Conservation (phyloP, 805 yeast species). For the Kodamaea leandrae region DNA sequence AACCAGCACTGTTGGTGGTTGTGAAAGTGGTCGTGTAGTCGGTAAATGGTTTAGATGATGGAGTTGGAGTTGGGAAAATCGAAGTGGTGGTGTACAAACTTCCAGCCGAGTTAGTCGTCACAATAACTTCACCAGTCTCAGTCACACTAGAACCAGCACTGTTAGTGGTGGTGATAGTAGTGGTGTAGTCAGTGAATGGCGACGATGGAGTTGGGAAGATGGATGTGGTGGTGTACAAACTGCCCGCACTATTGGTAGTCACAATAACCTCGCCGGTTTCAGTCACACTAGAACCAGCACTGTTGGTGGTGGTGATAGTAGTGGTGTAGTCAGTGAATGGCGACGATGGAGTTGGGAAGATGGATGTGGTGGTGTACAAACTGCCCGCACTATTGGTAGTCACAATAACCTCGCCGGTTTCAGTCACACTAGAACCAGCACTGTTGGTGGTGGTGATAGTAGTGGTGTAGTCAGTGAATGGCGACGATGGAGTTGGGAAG, state of each 20-base stretch:
- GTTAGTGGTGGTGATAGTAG: slow-evolving; percentile 16
- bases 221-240: slow-evolving; percentile 13
- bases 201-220: too few relatives aligned
- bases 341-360: slow-evolving; percentile 1
- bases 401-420: slow-evolving; percentile 19
- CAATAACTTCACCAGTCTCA: slow-evolving; percentile 18
- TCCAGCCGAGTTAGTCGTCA: slow-evolving; percentile 17
- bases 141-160: slow-evolving; percentile 15
- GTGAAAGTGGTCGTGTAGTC: slow-evolving; percentile 19
- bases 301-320: slow-evolving; percentile 15
- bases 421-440: slow-evolving; percentile 16
- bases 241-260: slow-evolving; percentile 19
- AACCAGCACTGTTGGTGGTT: slow-evolving; percentile 16
- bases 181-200: slow-evolving; percentile 15
- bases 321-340: slow-evolving; percentile 12
- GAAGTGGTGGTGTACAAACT: slow-evolving; percentile 14
- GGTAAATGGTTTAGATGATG: too few relatives aligned
- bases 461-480: slow-evolving; percentile 16
- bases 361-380: slow-evolving; percentile 15
- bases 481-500: background rate
- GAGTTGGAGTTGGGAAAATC: too few relatives aligned
- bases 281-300: slow-evolving; percentile 15
- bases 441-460: slow-evolving; percentile 16
- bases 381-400: slow-evolving; percentile 18
- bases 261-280: slow-evolving; percentile 13